Conservation (phyloP, 2,329 filamentous ascomycete genomes). For the Epichloe gansuensis region DNA sequence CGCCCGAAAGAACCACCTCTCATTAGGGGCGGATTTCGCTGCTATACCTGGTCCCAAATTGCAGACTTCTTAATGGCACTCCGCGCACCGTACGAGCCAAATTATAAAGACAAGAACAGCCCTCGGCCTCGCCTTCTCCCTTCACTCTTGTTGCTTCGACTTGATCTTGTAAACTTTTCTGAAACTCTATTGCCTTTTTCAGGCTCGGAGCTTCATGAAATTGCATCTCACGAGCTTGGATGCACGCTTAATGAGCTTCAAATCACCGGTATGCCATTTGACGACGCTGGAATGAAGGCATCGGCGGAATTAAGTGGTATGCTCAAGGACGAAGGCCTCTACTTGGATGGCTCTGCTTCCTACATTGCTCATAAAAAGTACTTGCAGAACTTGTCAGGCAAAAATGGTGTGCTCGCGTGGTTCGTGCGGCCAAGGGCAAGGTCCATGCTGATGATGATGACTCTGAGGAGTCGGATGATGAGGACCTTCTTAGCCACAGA, state of each 20-base stretch:
- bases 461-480: conserved; percentile 16
- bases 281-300: conserved; percentile 35
- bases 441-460: conserved; percentile 15
- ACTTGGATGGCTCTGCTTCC: conserved; percentile 32
- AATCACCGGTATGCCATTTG: conserved; percentile 38
- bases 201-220: conserved; percentile 35
- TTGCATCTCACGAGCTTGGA: conserved; percentile 41
- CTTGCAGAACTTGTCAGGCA: conserved; percentile 28
- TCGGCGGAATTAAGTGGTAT: conserved; percentile 37
- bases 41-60: conserved; percentile 42
- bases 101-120: conserved; percentile 20
- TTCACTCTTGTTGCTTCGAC: conserved; percentile 32
- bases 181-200: conserved; percentile 33
- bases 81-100: conserved; percentile 37
- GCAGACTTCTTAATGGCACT: conserved; percentile 40
- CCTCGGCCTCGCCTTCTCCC: conserved; percentile 34
- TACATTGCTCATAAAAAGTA: conserved; percentile 29
- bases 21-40: conserved; percentile 39
- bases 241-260: conserved; percentile 41
- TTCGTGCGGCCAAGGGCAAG: conserved; percentile 30
- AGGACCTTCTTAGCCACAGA: conserved; percentile 9
- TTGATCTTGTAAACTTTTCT: conserved; percentile 44
- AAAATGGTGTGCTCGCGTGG: conserved; percentile 30
- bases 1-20: conserved; percentile 33
- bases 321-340: conserved; percentile 40